Evolutionary conservation across 352 stramenopile species (phyloP), one percentile per base, ranked within the genome.

Genomic region (Globisporangium lucens): DNA sequence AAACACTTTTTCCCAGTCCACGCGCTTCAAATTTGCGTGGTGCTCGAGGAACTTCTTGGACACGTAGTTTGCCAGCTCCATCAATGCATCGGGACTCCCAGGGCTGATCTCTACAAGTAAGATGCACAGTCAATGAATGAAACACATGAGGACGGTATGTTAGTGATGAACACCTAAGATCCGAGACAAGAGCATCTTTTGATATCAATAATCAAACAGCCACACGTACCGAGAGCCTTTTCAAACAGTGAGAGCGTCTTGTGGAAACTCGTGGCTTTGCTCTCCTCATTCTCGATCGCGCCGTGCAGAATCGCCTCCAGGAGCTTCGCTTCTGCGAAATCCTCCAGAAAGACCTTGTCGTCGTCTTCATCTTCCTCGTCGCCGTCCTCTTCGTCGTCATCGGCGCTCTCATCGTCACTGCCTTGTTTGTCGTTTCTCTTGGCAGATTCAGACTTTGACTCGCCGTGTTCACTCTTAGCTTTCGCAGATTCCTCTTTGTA

Each of bases 51-150:
- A 80, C 47, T 82, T 83, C 15, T 74, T 72, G 30, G 78, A 73
- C 0, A 92, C 62, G 69, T 90, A 94, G 53, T 80, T 85, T 15
- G 84, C 87, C 65, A 89, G 76, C 69, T 95, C 87, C 75, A 91
- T 89, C 20, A 95, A 61, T 15, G 79, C 81, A 35, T 89, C 84
- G 5, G 79, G 74, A 57, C 82, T 93, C 4, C 77, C 77, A n/a
- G 68, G 55, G 58, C 80, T 80, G 24, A 95, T 63, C 41, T 68
- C 80, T 85, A n/a, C 29, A 24, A 43, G 53, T 67, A n/a, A 33
- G 5, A 33, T 33, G 30, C 7, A 60, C 9, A 51, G 22, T 30
- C 17, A 57, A 4, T 20, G 51, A 7, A 36, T 10, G 9, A 47
- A 7, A 30, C 20, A 61, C 43, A 49, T 15, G 4, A 15, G 41